Conservation (phyloP, 1,284 basidiomycete genomes). For the Chalciporus piperatoides region DNA sequence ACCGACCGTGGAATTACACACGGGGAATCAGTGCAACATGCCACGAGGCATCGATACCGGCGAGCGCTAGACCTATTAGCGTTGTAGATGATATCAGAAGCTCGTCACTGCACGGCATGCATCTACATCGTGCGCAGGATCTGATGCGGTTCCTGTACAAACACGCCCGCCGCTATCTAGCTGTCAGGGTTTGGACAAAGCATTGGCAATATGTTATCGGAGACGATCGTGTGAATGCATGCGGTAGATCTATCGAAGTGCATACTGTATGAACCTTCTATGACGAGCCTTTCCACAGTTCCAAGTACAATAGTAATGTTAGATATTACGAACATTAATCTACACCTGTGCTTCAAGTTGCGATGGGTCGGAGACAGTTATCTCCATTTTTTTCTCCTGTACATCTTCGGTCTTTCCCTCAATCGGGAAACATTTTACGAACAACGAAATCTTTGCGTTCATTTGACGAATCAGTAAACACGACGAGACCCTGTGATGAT, state of each 20-base stretch:
- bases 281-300: conserved; percentile 9
- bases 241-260: not conserved
- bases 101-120: conserved; percentile 4
- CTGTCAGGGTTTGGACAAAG: not conserved
- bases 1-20: conserved; percentile 27
- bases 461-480: conserved; percentile 23
- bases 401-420: conserved; percentile 18
- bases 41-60: conserved; percentile 10
- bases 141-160: not conserved
- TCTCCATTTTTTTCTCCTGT: conserved; percentile 21
- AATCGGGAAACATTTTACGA: conserved; percentile 29
- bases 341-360: conserved; percentile 17
- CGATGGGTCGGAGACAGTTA: conserved; percentile 3
- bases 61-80: conserved; percentile 6
- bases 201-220: not conserved
- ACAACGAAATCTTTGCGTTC: conserved; percentile 32
- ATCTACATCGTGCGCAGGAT: conserved; percentile 2
- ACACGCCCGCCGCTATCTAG: not conserved
- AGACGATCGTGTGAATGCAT: not conserved
- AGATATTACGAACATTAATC: conserved; percentile 10
- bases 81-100: conserved; percentile 15
- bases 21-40: conserved; percentile 8
- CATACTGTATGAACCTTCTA: not conserved
- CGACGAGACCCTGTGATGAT: not conserved
- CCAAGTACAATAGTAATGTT: conserved; percentile 19